Conservation (phyloP, 2,329 filamentous ascomycete genomes). For the Clonostachys byssicola region DNA sequence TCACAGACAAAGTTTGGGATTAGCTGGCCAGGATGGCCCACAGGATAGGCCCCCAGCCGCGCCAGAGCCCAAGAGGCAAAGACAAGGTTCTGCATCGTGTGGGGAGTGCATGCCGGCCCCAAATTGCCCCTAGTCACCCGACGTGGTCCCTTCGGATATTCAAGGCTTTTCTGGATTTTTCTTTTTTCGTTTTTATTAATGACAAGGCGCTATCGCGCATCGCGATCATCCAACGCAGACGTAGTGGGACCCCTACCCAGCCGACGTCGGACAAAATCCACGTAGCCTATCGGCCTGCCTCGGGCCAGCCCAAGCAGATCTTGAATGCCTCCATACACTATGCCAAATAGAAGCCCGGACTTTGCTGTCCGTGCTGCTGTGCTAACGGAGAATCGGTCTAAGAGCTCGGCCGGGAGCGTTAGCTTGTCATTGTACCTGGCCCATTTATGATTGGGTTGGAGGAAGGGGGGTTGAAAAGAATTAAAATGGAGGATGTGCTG, state of each 20-base stretch:
- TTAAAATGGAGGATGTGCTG: no score
- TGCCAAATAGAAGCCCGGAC: constrained; percentile 72
- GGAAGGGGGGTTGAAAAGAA: neutral
- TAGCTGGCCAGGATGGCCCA: no score
- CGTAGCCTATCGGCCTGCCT: constrained; percentile 70
- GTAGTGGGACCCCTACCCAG: no score
- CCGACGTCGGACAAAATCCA: constrained; percentile 58
- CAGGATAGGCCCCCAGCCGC: no score
- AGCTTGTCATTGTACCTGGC: neutral
- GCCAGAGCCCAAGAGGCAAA: no score
- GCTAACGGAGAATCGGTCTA: constrained; percentile 76
- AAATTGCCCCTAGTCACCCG: no score
- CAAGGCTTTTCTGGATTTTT: no score
- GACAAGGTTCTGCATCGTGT: no score
- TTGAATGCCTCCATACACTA: constrained; percentile 77
- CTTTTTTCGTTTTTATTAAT: no score
- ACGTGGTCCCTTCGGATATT: no score
- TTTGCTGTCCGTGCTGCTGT: constrained; percentile 75
- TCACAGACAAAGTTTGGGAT: no score
- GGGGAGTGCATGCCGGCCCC: no score
- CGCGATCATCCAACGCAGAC: neutral
- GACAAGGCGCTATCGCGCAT: neutral
- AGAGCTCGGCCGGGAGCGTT: neutral
- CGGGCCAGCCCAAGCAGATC: constrained; percentile 66
- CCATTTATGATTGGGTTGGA: neutral